Evolutionary conservation across 2,329 filamentous ascomycete genomes (phyloP).

Genomic region (Fusarium oxysporum): DNA sequence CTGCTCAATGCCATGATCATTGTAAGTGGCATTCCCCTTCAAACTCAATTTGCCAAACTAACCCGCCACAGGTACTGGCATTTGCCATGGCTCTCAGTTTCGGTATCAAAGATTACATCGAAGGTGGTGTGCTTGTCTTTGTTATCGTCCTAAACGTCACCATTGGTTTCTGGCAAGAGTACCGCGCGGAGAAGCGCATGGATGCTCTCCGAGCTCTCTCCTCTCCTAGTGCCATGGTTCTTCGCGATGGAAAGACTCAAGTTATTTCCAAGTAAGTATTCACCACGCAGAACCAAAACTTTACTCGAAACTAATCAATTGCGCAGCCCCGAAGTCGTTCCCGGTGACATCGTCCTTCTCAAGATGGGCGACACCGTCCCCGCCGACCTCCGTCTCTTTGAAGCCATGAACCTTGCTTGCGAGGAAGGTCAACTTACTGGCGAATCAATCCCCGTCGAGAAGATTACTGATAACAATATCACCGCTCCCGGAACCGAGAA

Average conservation of each 20-base stretch:
- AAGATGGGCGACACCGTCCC: slow-evolving; percentile 81
- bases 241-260: slow-evolving; percentile 68
- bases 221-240: slow-evolving; percentile 71
- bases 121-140: slow-evolving; percentile 74
- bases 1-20: slow-evolving; percentile 83
- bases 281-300: neutral
- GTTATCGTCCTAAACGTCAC: slow-evolving; percentile 77
- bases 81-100: slow-evolving; percentile 81
- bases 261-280: slow-evolving; percentile 67
- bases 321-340: slow-evolving; percentile 70
- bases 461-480: slow-evolving; percentile 66
- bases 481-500: slow-evolving; percentile 59
- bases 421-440: slow-evolving; percentile 84
- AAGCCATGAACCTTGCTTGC: slow-evolving; percentile 82
- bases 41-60: neutral
- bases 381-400: slow-evolving; percentile 76
- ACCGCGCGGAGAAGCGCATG: slow-evolving; percentile 74
- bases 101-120: slow-evolving; percentile 74
- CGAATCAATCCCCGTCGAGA: slow-evolving; percentile 78
- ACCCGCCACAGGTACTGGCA: slow-evolving; percentile 71
- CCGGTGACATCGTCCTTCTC: slow-evolving; percentile 76
- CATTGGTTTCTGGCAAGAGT: slow-evolving; percentile 75
- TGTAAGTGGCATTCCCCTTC: slow-evolving; percentile 54
- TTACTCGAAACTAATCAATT: slow-evolving; percentile 20
- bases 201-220: slow-evolving; percentile 71